Evolutionary conservation across 257 asterid genomes (phyloP), one percentile per base, ranked within the genome.

Genomic region (Solanum ossicruentum): DNA sequence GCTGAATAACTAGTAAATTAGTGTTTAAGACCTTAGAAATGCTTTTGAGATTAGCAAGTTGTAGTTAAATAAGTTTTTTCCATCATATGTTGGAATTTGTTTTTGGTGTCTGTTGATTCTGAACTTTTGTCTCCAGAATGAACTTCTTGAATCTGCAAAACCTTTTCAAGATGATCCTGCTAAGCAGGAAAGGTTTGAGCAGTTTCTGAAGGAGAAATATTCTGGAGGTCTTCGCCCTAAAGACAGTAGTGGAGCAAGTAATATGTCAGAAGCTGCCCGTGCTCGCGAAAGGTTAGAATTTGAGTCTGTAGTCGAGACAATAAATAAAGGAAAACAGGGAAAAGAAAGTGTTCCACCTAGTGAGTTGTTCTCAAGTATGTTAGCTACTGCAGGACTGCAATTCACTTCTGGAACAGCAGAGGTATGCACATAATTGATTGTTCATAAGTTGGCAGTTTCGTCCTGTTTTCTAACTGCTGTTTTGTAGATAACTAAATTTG

Each of bases 231-330:
- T 95, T 82, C 95, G 98, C 86, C 88, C 93, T 72, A 96, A 89
- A 87, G 98, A 95, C 77, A 89, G 93, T 75, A 94, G 97, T 85
- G 98, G 98, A 83, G 54, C 97, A 84, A 94, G 98, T 89, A 87
- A 88, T 84, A 91, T 96, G 98, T 93, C 99, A 85, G 99, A 96
- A 92, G 91, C 96, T 87, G 95, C 91, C 83, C 99, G 99, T 87
- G 99, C 99, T 85, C 99, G 98, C 86, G 99, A 96, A 90, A 91
- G 94, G 85, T 90, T 96, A 81, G 98, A 96, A 86, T 96, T 96
- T 89, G 99, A 96, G 85, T 86, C 95, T 84, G 98, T 97, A 55
- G 98, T 95, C 4, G 90, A 87, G 80, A 90, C 93, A 69, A 86
- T 92, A 41, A 83, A 86, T 91, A 93, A 91, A 89, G 97, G 91